Percentiles rank a stretch among this genome's conserved stretches.
Evolutionary conservation across 306 rosid genomes (phyloP).

Genomic region (Ochetophila trinervis): DNA sequence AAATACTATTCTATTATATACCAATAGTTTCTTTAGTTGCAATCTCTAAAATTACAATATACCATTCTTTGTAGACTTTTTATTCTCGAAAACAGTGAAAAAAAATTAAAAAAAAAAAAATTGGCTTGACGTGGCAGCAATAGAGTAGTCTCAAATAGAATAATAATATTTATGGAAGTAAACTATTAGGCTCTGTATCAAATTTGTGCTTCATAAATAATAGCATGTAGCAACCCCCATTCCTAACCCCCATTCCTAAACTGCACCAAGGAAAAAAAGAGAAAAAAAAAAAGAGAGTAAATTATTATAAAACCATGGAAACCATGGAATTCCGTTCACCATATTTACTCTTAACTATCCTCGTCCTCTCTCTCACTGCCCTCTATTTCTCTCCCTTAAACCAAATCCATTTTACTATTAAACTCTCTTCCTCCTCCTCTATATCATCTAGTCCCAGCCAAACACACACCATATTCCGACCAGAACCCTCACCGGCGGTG

Average conservation of each 20-base stretch:
- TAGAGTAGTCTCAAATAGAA: neutral
- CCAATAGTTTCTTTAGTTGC: too few species aligned
- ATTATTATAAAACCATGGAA: neutral
- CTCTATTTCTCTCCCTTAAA: slow-evolving; percentile 14
- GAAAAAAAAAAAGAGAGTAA: neutral
- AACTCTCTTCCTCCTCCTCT: slow-evolving; percentile 3
- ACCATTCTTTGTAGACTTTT: too few species aligned
- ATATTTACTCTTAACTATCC: slow-evolving; percentile 10
- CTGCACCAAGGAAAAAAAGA: too few species aligned
- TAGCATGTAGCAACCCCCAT: too few species aligned
- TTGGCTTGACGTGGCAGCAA: neutral
- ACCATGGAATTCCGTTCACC: slow-evolving; percentile 22
- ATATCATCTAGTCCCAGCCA: neutral
- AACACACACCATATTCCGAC: neutral
- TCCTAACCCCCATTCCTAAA: too few species aligned
- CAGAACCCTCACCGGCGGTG: neutral
- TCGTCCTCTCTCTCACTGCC: slow-evolving; percentile 12
- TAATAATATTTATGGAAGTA: too few species aligned
- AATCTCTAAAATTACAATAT: too few species aligned
- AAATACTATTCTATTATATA: too few species aligned
- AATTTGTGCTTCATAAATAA: too few species aligned
- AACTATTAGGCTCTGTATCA: too few species aligned
- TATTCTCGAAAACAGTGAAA: too few species aligned
- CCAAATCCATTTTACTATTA: slow-evolving; percentile 1
- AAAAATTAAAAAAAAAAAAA: neutral